phyloP scores from a whole-genome alignment of 768 basidiomycete genomes.

The Pulveroboletus ravenelii region DNA sequence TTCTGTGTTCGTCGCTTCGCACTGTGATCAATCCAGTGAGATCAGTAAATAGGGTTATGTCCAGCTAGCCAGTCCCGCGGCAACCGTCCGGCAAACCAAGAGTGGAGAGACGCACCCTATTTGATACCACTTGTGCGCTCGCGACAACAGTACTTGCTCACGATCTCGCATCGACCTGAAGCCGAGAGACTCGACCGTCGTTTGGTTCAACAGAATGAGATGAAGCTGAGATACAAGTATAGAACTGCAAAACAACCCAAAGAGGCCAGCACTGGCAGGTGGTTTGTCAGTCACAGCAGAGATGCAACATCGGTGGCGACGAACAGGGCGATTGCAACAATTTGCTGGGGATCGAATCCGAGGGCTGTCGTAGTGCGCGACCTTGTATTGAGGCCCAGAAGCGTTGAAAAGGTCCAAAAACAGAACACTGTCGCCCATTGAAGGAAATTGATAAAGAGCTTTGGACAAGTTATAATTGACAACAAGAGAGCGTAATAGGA shows the following conservation, averaged over 20 bases:
- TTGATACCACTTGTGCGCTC: slow-evolving; percentile 51
- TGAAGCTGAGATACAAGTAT: slow-evolving; percentile 57
- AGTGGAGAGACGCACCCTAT: slow-evolving; percentile 41
- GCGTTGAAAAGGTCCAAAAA: slow-evolving; percentile 57
- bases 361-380: slow-evolving; percentile 16
- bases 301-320: slow-evolving; percentile 28
- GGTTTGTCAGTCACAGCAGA: slow-evolving; percentile 5
- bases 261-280: slow-evolving; percentile 55
- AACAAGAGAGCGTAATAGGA: not conserved
- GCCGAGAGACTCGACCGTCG: slow-evolving; percentile 76
- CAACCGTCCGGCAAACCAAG: not conserved
- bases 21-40: slow-evolving; percentile 31
- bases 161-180: slow-evolving; percentile 58
- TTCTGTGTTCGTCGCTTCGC: slow-evolving; percentile 41
- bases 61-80: too few relatives aligned
- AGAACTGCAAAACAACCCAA: slow-evolving; percentile 61
- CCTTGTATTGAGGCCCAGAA: slow-evolving; percentile 49
- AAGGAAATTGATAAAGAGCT: slow-evolving; percentile 86
- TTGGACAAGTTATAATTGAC: not conserved
- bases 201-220: slow-evolving; percentile 58
- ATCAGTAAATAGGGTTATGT: not conserved
- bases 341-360: slow-evolving; percentile 58
- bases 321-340: slow-evolving; percentile 72
- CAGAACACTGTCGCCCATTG: slow-evolving; percentile 58
- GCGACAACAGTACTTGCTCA: slow-evolving; percentile 48